Evolutionary conservation across 495 filamentous ascomycete species (phyloP).

Genomic region (Terfezia boudieri): DNA sequence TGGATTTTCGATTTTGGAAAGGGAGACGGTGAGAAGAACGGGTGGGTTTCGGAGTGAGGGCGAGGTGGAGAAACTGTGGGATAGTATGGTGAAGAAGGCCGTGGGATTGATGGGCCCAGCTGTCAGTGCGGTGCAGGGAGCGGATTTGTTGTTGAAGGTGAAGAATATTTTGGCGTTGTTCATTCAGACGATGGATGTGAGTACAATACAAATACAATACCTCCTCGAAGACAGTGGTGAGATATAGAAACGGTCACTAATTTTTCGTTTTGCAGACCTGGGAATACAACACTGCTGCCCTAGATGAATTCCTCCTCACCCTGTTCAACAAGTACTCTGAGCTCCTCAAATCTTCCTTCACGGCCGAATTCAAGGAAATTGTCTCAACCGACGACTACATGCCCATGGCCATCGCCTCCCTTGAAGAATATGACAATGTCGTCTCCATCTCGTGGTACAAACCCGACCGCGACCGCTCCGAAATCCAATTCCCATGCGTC

Average conservation of each 20-base stretch:
- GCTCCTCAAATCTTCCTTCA: slow-evolving; percentile 73
- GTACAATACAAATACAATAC: slow-evolving; percentile 8
- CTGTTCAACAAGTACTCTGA: slow-evolving; percentile 87
- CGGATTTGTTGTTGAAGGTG: slow-evolving; percentile 67
- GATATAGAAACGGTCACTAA: slow-evolving; percentile 10
- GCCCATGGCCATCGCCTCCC: slow-evolving; percentile 83
- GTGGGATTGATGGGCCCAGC: slow-evolving; percentile 59
- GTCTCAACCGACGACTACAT: slow-evolving; percentile 96
- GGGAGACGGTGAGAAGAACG: slow-evolving; percentile 69
- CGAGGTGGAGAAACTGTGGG: slow-evolving; percentile 94
- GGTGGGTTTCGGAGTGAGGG: slow-evolving; percentile 58
- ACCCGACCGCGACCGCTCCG: slow-evolving; percentile 50
- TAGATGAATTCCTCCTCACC: slow-evolving; percentile 61
- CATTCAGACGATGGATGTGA: slow-evolving; percentile 87
- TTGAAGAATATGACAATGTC: slow-evolving; percentile 88
- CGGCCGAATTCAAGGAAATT: slow-evolving; percentile 87
- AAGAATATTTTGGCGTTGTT: slow-evolving; percentile 84
- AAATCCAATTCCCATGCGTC: slow-evolving; percentile 41
- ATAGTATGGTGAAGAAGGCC: slow-evolving; percentile 82
- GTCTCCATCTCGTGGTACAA: slow-evolving; percentile 83
- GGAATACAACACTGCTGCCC: slow-evolving; percentile 59
- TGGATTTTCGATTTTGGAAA: slow-evolving; percentile 92
- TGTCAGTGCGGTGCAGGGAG: slow-evolving; percentile 49
- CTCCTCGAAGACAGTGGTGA: not conserved
- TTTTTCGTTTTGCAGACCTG: slow-evolving; percentile 35